Evolutionary conservation across 257 asterid species (phyloP).

Genomic region (Nicotiana otophora): DNA sequence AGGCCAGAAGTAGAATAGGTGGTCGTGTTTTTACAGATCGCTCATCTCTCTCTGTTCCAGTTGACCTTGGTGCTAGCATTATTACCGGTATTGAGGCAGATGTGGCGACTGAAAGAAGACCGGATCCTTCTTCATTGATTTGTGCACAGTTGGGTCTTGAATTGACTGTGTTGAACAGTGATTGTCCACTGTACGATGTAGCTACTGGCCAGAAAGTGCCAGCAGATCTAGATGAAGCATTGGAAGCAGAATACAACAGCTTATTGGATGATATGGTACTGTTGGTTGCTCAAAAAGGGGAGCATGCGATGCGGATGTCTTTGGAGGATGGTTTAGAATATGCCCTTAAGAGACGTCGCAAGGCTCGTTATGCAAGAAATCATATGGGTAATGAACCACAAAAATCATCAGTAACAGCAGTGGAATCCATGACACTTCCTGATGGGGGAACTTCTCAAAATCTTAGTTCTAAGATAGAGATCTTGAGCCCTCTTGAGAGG

Average conservation of each 20-base stretch:
- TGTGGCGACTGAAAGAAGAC: conserved; percentile 94
- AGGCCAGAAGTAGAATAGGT: conserved; percentile 93
- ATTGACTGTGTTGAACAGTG: conserved; percentile 90
- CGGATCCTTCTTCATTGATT: conserved; percentile 93
- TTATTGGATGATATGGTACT: conserved; percentile 90
- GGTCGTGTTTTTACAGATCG: conserved; percentile 95
- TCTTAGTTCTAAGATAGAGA: conserved; percentile 32
- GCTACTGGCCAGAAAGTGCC: conserved; percentile 86
- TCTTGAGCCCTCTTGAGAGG: conserved; percentile 84
- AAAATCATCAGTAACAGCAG: conserved; percentile 26
- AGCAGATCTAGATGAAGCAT: conserved; percentile 69
- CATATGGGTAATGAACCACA: conserved; percentile 23
- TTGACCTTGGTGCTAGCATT: conserved; percentile 99
- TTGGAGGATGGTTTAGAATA: conserved; percentile 91
- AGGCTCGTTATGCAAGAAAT: conserved; percentile 27
- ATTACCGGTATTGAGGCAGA: conserved; percentile 99
- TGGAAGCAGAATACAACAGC: conserved; percentile 91
- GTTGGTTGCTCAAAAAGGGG: conserved; percentile 91
- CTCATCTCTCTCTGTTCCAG: conserved; percentile 90
- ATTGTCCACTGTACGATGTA: conserved; percentile 90
- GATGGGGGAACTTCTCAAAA: conserved; percentile 25
- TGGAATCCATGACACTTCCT: conserved; percentile 25
- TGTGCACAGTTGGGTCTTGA: conserved; percentile 97
- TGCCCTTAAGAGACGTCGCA: conserved; percentile 61
- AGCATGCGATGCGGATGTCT: conserved; percentile 77